Conservation (phyloP, 352 stramenopile genomes). For the Peronospora belbahrii region DNA sequence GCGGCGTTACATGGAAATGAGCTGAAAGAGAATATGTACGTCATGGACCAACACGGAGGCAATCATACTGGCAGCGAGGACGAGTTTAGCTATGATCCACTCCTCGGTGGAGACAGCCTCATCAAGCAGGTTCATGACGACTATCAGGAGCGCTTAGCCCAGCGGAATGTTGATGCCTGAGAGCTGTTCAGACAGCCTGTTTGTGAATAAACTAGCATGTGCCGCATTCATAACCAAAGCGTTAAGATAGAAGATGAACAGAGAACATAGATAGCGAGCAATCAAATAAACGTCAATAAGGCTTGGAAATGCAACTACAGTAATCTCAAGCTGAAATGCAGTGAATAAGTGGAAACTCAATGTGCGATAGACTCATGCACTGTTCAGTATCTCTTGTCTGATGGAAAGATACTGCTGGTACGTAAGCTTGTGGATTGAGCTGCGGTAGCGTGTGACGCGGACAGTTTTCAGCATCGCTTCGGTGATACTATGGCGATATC, state of each 20-base stretch:
- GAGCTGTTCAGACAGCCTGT: conserved; percentile 4
- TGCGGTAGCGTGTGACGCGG: conserved; percentile 75
- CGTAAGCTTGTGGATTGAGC: conserved; percentile 75
- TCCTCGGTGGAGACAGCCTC: conserved; percentile 54
- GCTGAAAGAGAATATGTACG: conserved; percentile 19
- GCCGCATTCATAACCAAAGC: conserved; percentile 2
- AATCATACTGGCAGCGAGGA: conserved; percentile 43
- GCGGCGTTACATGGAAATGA: conserved; percentile 12
- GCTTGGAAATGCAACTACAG: conserved; percentile 9
- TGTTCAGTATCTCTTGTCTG: conserved; percentile 37
- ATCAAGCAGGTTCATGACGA: conserved; percentile 69
- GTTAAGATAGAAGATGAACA: too few species aligned
- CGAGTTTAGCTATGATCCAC: conserved; percentile 50
- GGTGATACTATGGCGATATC: conserved; percentile 53
- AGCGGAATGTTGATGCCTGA: conserved; percentile 22
- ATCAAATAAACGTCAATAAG: conserved; percentile 24
- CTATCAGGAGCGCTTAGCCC: conserved; percentile 63
- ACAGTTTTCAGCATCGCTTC: conserved; percentile 46
- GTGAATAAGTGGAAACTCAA: background rate
- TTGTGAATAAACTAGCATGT: background rate
- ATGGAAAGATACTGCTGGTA: conserved; percentile 71
- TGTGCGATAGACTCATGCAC: conserved; percentile 8
- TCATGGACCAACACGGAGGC: conserved; percentile 19
- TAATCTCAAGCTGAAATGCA: background rate
- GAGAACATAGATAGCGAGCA: conserved; percentile 7